Evolutionary conservation across 805 yeast species (phyloP).

Genomic region (Nakazawaea ambrosiae): DNA sequence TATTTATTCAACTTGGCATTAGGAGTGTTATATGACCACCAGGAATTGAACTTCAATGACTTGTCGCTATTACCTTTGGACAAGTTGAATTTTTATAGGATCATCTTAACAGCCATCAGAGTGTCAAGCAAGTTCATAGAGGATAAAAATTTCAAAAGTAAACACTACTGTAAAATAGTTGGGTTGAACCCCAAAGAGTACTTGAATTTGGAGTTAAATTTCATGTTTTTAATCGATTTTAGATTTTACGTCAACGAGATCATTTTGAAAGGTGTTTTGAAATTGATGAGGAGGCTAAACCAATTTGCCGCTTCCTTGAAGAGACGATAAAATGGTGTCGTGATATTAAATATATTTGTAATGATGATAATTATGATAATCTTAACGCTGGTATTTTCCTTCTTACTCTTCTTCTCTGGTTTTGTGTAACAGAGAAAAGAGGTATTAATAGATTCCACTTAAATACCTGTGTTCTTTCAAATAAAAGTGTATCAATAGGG

Average conservation of each 20-base stretch:
- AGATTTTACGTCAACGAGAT: slow-evolving; percentile 30
- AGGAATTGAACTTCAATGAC: slow-evolving; percentile 3
- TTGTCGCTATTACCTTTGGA: slow-evolving; percentile 24
- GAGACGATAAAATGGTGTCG: too few relatives aligned
- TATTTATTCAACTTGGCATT: slow-evolving; percentile 24
- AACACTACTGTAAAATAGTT: slow-evolving; percentile 34
- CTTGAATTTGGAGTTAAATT: slow-evolving; percentile 30
- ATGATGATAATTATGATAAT: too few relatives aligned
- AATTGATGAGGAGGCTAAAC: slow-evolving; percentile 21
- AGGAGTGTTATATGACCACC: slow-evolving; percentile 15
- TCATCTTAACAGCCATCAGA: slow-evolving; percentile 31
- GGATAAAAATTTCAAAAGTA: slow-evolving; percentile 36
- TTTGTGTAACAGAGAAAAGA: too few relatives aligned
- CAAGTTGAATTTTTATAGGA: slow-evolving; percentile 30
- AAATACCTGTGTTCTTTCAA: too few relatives aligned
- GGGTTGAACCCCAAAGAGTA: slow-evolving; percentile 35
- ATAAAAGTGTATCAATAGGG: too few relatives aligned
- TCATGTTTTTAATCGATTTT: slow-evolving; percentile 35
- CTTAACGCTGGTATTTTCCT: too few relatives aligned
- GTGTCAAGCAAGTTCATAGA: slow-evolving; percentile 34
- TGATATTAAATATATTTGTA: too few relatives aligned
- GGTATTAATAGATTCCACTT: too few relatives aligned
- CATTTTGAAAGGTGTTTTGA: slow-evolving; percentile 25
- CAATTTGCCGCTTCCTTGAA: slow-evolving; percentile 6
- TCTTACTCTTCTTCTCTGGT: too few relatives aligned